Evolutionary conservation across 441 rosid genomes (phyloP).

Genomic region (Pelargonium australe): DNA sequence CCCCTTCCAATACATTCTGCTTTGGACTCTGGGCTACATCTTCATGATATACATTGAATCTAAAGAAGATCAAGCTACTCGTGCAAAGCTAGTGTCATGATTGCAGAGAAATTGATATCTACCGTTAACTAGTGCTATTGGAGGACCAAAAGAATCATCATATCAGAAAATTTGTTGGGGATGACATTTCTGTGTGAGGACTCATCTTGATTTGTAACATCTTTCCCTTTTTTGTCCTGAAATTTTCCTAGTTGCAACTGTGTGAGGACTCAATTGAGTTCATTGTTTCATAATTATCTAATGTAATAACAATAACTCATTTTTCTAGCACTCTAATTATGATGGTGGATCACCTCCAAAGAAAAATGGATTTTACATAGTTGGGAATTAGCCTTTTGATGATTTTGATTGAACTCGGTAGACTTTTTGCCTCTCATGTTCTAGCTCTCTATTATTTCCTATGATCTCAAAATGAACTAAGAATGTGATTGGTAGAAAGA

Average conservation of each 20-base stretch:
- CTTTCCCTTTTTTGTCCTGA: background rate
- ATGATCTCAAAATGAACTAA: background rate
- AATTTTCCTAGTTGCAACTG: background rate
- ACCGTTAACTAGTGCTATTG: slow-evolving; percentile 9
- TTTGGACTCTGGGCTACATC: slow-evolving; percentile 69
- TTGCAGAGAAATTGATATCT: background rate
- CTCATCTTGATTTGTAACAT: background rate
- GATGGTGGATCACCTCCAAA: background rate
- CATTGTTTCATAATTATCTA: background rate
- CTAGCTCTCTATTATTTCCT: background rate
- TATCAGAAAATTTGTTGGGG: background rate
- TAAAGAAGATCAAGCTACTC: slow-evolving; percentile 53
- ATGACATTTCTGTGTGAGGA: background rate
- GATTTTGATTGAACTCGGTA: background rate
- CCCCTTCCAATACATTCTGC: slow-evolving; percentile 66
- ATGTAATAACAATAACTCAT: slow-evolving; percentile 6
- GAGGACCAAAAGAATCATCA: slow-evolving; percentile 4
- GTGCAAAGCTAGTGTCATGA: slow-evolving; percentile 57
- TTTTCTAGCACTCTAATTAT: slow-evolving; percentile 1
- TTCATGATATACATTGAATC: slow-evolving; percentile 67
- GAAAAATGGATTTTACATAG: background rate
- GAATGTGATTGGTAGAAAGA: background rate
- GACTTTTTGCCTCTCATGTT: background rate
- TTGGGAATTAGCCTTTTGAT: background rate
- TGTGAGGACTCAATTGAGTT: no score